These are phyloP conservation scores for Penicillium simplicissimum DNA, from an alignment of 495 filamentous ascomycete genomes.

Conservation along the genomic window DNA sequence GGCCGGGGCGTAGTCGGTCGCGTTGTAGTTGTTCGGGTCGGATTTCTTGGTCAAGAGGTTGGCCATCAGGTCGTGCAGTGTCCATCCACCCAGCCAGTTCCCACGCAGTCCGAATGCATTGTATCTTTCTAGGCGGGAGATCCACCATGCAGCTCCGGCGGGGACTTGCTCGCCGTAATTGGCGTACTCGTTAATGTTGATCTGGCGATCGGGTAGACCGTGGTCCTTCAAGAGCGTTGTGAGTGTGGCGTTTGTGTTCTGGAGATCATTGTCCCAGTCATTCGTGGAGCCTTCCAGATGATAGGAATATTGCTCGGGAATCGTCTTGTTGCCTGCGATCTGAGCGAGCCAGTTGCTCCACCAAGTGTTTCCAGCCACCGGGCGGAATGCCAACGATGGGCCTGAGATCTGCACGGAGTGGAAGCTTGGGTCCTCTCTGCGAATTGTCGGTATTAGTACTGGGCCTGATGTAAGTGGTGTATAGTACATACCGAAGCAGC, in stretches of 20 bases:
- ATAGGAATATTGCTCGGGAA: constrained; percentile 42
- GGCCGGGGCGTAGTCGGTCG: constrained; percentile 33
- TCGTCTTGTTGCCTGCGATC: constrained; percentile 26
- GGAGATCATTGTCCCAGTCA: constrained; percentile 28
- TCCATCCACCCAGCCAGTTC: constrained; percentile 38
- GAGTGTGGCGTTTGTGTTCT: constrained; percentile 25
- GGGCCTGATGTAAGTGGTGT: neutral
- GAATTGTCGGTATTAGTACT: neutral
- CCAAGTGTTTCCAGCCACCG: constrained; percentile 25
- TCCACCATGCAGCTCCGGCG: constrained; percentile 40
- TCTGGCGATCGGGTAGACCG: constrained; percentile 29
- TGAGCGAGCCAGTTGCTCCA: constrained; percentile 32
- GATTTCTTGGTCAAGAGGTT: constrained; percentile 25
- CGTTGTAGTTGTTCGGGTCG: constrained; percentile 11
- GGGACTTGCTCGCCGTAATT: constrained; percentile 38
- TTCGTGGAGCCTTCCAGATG: constrained; percentile 28
- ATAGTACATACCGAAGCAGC: constrained; percentile 20
- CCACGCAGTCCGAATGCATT: constrained; percentile 40
- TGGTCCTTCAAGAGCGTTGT: constrained; percentile 26
- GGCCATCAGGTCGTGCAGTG: constrained; percentile 41
- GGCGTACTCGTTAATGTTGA: constrained; percentile 50
- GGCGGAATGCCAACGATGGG: constrained; percentile 27
- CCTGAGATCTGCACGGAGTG: constrained; percentile 25
- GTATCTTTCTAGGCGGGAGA: constrained; percentile 39
- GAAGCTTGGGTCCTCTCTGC: constrained; percentile 8